Evolutionary conservation across 2,329 filamentous ascomycete species (phyloP).

Genomic region (Alternaria ventricosa): DNA sequence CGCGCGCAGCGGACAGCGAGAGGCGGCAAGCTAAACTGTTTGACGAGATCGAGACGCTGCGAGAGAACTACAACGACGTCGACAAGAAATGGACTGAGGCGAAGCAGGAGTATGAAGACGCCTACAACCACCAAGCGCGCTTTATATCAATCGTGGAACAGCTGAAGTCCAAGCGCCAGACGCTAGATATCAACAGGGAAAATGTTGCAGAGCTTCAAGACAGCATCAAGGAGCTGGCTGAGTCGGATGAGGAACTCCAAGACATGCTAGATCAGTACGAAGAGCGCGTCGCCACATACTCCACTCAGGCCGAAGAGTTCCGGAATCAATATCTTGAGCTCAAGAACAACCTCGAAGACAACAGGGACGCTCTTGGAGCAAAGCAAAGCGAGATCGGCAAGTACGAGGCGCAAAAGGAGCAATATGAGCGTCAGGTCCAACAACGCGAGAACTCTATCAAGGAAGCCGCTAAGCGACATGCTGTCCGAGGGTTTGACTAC

Average conservation of each 20-base stretch:
- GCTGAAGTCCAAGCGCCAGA: constrained; percentile 77
- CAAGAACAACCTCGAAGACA: constrained; percentile 57
- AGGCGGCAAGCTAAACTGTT: constrained; percentile 65
- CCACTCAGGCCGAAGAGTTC: constrained; percentile 67
- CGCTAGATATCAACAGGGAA: constrained; percentile 72
- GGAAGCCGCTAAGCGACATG: constrained; percentile 76
- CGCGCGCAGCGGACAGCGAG: constrained; percentile 72
- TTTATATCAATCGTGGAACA: constrained; percentile 77
- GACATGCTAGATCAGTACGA: constrained; percentile 78
- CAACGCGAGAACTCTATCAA: constrained; percentile 76
- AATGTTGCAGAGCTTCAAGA: constrained; percentile 73
- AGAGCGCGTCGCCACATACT: constrained; percentile 70
- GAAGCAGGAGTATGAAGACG: constrained; percentile 64
- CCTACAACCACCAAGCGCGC: constrained; percentile 74
- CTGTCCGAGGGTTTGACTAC: constrained; percentile 83
- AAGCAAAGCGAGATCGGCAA: constrained; percentile 72
- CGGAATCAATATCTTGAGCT: constrained; percentile 71
- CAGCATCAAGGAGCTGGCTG: constrained; percentile 77
- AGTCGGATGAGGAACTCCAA: constrained; percentile 78
- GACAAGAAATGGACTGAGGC: constrained; percentile 44
- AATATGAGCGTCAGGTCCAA: constrained; percentile 80
- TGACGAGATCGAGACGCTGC: constrained; percentile 65
- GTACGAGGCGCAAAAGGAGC: constrained; percentile 83
- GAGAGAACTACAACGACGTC: constrained; percentile 33
- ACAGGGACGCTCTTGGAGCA: constrained; percentile 51